Evolutionary conservation across 2,329 filamentous ascomycete genomes (phyloP).

Genomic region (Dactylellina haptotyla): DNA sequence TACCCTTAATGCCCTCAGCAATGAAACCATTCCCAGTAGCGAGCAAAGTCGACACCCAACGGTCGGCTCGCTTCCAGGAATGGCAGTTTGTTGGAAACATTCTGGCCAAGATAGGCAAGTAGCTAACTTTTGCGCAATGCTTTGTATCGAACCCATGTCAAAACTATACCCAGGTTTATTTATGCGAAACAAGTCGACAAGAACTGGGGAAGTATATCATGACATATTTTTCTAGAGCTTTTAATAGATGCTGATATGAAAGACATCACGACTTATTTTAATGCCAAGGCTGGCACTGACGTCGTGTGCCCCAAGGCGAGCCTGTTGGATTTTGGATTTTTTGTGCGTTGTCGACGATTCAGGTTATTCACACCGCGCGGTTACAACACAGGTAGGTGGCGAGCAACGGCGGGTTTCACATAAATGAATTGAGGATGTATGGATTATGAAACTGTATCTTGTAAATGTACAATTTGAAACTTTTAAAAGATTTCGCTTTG

Average conservation of each 20-base stretch:
- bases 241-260: background rate
- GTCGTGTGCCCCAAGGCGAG: too few relatives aligned
- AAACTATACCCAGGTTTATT: background rate
- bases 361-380: too few relatives aligned
- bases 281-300: too few relatives aligned
- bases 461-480: background rate
- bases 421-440: too few relatives aligned
- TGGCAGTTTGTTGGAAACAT: slow-evolving; percentile 31
- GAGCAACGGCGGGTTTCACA: too few relatives aligned
- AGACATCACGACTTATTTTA: too few relatives aligned
- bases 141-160: background rate
- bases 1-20: background rate
- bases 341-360: too few relatives aligned
- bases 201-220: background rate
- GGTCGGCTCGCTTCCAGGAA: background rate
- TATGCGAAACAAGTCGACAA: background rate
- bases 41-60: background rate
- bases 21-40: background rate
- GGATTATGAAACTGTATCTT: background rate
- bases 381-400: too few relatives aligned
- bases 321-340: too few relatives aligned
- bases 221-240: background rate
- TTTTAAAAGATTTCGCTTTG: too few relatives aligned
- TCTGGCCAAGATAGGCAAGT: slow-evolving; percentile 14
- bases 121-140: background rate